Base-by-base conservation (phyloP, 2,329 filamentous ascomycete genomes). In the Colletotrichum sp. region DNA sequence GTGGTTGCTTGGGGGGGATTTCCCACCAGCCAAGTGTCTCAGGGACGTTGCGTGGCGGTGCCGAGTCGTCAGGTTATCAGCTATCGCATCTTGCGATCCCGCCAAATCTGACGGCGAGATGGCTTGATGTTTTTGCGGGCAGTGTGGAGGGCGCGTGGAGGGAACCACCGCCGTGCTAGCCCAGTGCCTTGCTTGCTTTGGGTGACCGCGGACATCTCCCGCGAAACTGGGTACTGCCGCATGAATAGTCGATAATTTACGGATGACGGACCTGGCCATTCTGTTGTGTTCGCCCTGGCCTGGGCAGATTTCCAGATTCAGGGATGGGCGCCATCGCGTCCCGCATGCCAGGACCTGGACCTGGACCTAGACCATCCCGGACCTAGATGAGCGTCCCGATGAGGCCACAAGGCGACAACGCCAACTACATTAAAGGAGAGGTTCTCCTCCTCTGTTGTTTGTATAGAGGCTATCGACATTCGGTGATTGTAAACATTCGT, bases 361-460 rank as follows among this genome's bases (percentile, higher is more conserved):
- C 75, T 59, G 64, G 63, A 51, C 24, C 62, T 71, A 47, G 72
- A 69, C 68, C 75, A 74, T 68, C 69, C 64, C 75, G 47, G 61
- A 27, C 57, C 43, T 58, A n/a, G 51, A 69, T 29, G 63, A 62
- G 69, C 75, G 58, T 71, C 65, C 76, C 62, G 76, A 70, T 77
- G 69, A 78, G 77, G 77, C 77, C 76, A 70, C 58, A 78, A 78
- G 77, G 77, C 77, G 66, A 74, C 70, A 66, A 75, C 29, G n/a
- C 36, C 33, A 21, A 31, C 34, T 31, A 66, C 55, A 67, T 43
- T 65, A 63, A 69, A 71, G 58, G 47, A 70, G 47, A 57, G 58
- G 34, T 65, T 69, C 72, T 72, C 51, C 69, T 43, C n/a, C 33
- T 27, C 15, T 34, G 29, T 29, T 72, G 24, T 12, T 54, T 65